Evolutionary conservation across 1,284 basidiomycete species (phyloP).

Genomic region (Malassezia brasiliensis): DNA sequence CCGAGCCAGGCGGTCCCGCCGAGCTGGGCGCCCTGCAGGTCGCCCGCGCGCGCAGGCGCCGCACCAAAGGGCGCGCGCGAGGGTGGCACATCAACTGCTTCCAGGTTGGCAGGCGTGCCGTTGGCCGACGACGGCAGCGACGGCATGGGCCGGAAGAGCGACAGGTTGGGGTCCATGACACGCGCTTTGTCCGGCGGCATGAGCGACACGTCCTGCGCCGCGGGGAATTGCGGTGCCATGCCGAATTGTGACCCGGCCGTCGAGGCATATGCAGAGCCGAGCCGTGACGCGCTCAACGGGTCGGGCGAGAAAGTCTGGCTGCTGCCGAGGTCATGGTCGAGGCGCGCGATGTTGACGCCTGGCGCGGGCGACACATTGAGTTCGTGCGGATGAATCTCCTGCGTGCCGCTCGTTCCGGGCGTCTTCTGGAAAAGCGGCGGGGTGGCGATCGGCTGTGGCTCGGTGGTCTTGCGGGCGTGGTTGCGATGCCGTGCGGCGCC

Average conservation of each 20-base stretch:
- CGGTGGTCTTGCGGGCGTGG: neutral
- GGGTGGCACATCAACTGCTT: neutral
- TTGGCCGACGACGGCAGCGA: neutral
- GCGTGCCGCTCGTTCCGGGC: neutral
- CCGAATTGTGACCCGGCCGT: neutral
- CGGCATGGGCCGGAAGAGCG: neutral
- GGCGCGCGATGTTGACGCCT: neutral
- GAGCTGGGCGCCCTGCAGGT: slow-evolving; percentile 16
- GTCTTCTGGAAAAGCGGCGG: neutral
- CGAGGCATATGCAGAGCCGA: neutral
- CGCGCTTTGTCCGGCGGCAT: neutral
- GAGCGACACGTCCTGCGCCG: neutral
- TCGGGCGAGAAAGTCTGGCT: neutral
- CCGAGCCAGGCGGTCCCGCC: slow-evolving; percentile 42
- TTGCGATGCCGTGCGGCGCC: neutral
- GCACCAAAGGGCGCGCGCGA: neutral
- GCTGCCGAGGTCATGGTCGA: neutral
- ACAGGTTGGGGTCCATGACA: neutral
- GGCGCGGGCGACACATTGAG: neutral
- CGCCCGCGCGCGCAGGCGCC: neutral
- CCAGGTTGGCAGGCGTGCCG: neutral
- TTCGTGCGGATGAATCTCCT: neutral
- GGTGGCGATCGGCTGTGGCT: neutral
- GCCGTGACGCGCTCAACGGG: neutral
- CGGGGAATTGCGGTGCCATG: neutral